Evolutionary conservation across 2,329 filamentous ascomycete species (phyloP).

Genomic region (Parafenestella ontariensis): DNA sequence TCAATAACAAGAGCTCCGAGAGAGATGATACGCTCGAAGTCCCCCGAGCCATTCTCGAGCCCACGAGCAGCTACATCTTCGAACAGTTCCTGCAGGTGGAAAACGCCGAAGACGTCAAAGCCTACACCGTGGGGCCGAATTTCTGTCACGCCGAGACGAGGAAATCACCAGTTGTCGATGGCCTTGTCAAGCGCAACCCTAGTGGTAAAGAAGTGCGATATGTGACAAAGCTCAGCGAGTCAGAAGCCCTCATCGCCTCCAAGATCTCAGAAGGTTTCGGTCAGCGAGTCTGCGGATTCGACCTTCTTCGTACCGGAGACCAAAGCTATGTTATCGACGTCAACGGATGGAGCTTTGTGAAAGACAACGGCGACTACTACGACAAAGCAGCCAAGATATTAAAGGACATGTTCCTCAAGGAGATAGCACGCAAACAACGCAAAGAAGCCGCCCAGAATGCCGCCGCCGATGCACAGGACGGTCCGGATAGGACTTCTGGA

Average conservation of each 20-base stretch:
- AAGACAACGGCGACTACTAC: constrained; percentile 99
- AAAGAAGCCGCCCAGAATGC: constrained; percentile 47
- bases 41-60: constrained; percentile 83
- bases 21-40: constrained; percentile 78
- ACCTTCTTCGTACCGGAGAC: constrained; percentile 84
- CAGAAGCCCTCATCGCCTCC: constrained; percentile 85
- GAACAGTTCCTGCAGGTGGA: constrained; percentile 97
- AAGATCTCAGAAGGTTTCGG: constrained; percentile 92
- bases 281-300: constrained; percentile 94
- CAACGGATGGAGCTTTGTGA: constrained; percentile 99
- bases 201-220: constrained; percentile 98
- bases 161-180: constrained; percentile 96
- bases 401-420: constrained; percentile 84
- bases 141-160: constrained; percentile 97
- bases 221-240: constrained; percentile 80
- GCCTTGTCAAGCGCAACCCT: constrained; percentile 92
- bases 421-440: constrained; percentile 69
- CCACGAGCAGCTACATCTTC: constrained; percentile 87
- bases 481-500: constrained; percentile 20
- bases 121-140: constrained; percentile 90
- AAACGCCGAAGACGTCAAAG: constrained; percentile 97
- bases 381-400: constrained; percentile 87
- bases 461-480: constrained; percentile 44
- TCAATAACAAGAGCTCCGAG: constrained; percentile 99
- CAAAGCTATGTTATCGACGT: constrained; percentile 98